A percentile compares a stretch with the other conserved stretches of the same genome.
phyloP scores from a whole-genome alignment of 2,329 filamentous ascomycete species.

The Monilinia polystroma region DNA sequence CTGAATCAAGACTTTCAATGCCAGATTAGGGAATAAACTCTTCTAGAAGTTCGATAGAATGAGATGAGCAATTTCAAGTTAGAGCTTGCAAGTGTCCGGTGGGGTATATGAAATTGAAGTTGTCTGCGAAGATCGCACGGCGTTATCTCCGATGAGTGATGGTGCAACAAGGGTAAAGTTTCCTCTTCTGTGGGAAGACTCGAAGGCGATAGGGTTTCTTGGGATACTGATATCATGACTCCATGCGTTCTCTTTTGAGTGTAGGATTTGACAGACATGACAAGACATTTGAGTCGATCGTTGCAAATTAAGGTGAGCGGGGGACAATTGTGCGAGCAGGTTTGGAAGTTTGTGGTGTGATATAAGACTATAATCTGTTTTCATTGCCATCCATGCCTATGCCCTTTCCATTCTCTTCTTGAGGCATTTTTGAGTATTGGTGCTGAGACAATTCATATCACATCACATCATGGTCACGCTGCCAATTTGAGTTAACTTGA shows the following conservation, averaged over 20 bases:
- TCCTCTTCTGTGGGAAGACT: not conserved
- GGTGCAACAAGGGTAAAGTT: not conserved
- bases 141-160: not conserved
- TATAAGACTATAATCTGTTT: not conserved
- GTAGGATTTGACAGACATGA: not conserved
- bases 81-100: not conserved
- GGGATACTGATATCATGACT: not conserved
- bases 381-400: not conserved
- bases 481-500: not conserved
- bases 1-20: not conserved
- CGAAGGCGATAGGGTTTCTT: not conserved
- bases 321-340: not conserved
- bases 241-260: not conserved
- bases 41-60: conserved; percentile 17
- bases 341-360: not conserved
- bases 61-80: conserved; percentile 20
- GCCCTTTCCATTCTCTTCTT: not conserved
- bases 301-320: conserved; percentile 1
- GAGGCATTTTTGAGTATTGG: not conserved
- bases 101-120: conserved; percentile 6
- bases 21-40: not conserved
- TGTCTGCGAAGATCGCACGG: conserved; percentile 1
- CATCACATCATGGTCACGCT: conserved; percentile 4
- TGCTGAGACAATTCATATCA: not conserved
- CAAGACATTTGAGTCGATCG: not conserved